Evolutionary conservation across 2,329 filamentous ascomycete species (phyloP).

Genomic region (Calonectria honghensis): DNA sequence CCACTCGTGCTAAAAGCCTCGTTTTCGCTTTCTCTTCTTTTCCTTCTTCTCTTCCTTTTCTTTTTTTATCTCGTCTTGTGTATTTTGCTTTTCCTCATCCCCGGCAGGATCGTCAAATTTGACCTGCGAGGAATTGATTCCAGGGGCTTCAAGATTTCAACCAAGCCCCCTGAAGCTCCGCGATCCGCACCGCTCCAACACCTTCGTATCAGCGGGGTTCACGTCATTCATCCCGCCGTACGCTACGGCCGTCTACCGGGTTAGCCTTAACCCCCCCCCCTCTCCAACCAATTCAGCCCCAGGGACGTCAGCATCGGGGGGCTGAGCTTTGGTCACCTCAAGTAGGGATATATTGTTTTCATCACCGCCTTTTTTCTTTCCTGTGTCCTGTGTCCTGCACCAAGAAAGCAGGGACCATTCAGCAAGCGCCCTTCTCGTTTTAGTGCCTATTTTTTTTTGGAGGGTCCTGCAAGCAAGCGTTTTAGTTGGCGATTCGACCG

Average conservation of each 20-base stretch:
- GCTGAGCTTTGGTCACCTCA: constrained; percentile 24
- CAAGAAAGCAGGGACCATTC: constrained; percentile 4
- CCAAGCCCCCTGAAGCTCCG: not conserved
- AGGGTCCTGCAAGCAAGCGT: constrained; percentile 19
- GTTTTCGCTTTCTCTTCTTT: constrained; percentile 4
- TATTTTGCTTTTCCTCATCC: not conserved
- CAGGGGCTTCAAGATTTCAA: constrained; percentile 2
- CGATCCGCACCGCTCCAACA: constrained; percentile 3
- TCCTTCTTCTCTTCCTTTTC: not conserved
- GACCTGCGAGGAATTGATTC: not conserved
- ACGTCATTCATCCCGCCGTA: constrained; percentile 26
- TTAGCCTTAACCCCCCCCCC: constrained; percentile 16
- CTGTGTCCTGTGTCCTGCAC: constrained; percentile 10
- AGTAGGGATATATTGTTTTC: constrained; percentile 13
- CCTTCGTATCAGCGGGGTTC: constrained; percentile 33
- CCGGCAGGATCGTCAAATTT: not conserved
- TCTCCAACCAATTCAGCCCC: not conserved
- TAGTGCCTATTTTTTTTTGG: constrained; percentile 15
- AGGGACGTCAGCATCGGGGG: constrained; percentile 37
- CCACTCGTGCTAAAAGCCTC: constrained; percentile 28
- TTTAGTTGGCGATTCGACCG: constrained; percentile 12
- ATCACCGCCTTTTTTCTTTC: constrained; percentile 21
- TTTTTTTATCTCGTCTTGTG: not conserved
- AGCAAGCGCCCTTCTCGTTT: constrained; percentile 9
- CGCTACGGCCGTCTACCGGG: not conserved